Evolutionary conservation across 2,329 filamentous ascomycete species (phyloP).

Genomic region (Hypoxylon sp.): DNA sequence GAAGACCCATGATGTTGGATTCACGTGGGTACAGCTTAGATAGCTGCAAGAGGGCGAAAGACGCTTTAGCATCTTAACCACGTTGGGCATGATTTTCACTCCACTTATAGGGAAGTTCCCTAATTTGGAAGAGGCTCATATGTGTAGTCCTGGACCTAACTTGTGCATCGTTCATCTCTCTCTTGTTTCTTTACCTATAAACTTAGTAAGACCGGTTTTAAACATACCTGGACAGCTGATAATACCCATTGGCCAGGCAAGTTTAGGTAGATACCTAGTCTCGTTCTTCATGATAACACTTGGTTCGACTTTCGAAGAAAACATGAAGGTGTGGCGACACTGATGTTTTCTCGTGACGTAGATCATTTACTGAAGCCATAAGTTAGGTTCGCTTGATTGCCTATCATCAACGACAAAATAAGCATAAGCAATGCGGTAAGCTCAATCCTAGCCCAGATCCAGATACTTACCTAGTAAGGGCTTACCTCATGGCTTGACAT

Average conservation of each 20-base stretch:
- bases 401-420: slow-evolving; percentile 12
- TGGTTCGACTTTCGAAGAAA: background rate
- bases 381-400: no score
- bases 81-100: slow-evolving; percentile 11
- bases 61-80: slow-evolving; percentile 1
- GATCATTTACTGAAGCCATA: background rate
- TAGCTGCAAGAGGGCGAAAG: slow-evolving; percentile 13
- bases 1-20: slow-evolving; percentile 13
- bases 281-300: background rate
- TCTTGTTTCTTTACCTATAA: background rate
- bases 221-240: background rate
- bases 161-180: background rate
- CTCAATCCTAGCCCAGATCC: slow-evolving; percentile 7
- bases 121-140: slow-evolving; percentile 5
- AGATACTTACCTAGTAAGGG: slow-evolving; percentile 2
- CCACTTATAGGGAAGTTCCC: background rate
- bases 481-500: slow-evolving; percentile 11
- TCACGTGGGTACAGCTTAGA: slow-evolving; percentile 2
- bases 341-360: background rate
- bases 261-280: background rate
- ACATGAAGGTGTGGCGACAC: background rate
- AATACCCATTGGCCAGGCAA: background rate
- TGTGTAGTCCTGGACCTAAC: background rate
- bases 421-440: slow-evolving; percentile 8
- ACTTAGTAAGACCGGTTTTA: background rate